Evolutionary conservation across 768 basidiomycete genomes (phyloP).

Genomic region (Pholiota conissans): DNA sequence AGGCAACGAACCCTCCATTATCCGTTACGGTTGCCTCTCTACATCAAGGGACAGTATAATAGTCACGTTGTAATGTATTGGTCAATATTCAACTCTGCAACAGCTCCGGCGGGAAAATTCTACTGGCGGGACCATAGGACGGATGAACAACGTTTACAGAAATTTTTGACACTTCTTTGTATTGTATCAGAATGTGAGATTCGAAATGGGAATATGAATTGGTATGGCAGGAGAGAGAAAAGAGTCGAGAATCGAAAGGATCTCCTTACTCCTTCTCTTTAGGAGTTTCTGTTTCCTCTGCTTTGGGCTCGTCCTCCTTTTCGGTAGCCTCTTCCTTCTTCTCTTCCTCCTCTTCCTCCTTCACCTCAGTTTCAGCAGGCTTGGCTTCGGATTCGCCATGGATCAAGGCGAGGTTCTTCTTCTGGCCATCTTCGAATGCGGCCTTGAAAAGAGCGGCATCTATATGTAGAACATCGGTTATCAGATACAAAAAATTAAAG

Average conservation of each 20-base stretch:
- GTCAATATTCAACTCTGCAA: conserved; percentile 1
- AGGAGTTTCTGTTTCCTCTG: conserved; percentile 26
- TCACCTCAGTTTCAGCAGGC: conserved; percentile 27
- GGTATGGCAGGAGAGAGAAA: conserved; percentile 1
- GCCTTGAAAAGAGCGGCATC: conserved; percentile 88
- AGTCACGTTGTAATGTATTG: conserved; percentile 15
- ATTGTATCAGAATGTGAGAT: conserved; percentile 15
- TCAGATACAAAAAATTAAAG: neutral
- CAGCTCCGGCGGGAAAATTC: neutral
- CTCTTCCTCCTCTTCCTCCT: conserved; percentile 28
- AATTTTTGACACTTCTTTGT: conserved; percentile 14
- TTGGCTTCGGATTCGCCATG: conserved; percentile 32
- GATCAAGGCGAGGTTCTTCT: conserved; percentile 53
- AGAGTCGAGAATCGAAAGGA: neutral
- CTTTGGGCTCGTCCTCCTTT: conserved; percentile 22
- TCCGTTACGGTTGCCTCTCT: no score
- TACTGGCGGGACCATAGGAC: neutral
- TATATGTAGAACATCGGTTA: conserved; percentile 24
- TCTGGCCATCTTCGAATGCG: conserved; percentile 85
- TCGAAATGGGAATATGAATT: conserved; percentile 2
- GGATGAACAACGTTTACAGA: conserved; percentile 1
- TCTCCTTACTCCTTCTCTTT: conserved; percentile 27
- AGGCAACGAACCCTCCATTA: no score
- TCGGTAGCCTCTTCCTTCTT: conserved; percentile 29
- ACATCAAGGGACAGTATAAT: no score